Percentiles rank a stretch among this genome's conserved stretches.
Conservation (phyloP, 257 asterid species). For the Primulina eburnea region DNA sequence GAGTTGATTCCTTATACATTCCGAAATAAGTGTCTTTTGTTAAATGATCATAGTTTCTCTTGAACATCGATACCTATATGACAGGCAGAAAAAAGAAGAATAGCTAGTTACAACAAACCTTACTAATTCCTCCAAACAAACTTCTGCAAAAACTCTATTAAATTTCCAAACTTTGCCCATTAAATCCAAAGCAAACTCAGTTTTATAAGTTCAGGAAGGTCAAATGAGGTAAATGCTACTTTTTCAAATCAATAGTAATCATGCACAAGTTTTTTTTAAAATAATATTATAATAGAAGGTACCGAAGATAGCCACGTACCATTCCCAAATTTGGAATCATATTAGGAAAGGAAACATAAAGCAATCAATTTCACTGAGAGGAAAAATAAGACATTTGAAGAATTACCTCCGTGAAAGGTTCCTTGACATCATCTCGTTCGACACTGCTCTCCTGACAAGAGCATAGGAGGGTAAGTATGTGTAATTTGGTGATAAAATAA, state of each 20-base stretch:
- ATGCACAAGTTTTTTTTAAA: no score
- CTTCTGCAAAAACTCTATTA: conserved; percentile 7
- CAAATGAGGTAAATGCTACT: not conserved
- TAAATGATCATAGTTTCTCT: conserved; percentile 72
- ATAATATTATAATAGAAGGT: no score
- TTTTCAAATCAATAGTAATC: not conserved
- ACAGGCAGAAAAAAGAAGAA: conserved; percentile 16
- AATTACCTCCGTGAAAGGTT: conserved; percentile 93
- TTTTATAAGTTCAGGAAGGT: conserved; percentile 4
- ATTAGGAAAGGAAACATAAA: not conserved
- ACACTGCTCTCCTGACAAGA: conserved; percentile 87
- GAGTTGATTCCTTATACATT: conserved; percentile 57
- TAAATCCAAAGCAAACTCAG: not conserved
- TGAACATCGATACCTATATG: conserved; percentile 77
- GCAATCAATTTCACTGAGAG: not conserved
- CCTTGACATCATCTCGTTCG: conserved; percentile 88
- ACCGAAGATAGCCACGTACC: not conserved
- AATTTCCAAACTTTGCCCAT: not conserved
- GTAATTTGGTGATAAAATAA: conserved; percentile 10
- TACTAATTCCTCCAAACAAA: conserved; percentile 6
- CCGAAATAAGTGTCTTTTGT: conserved; percentile 51
- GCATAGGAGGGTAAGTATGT: conserved; percentile 15
- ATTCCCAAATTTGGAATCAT: not conserved
- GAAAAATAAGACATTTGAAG: conserved; percentile 15
- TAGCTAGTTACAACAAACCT: conserved; percentile 19